Evolutionary conservation across 139 green algal species (phyloP).

Genomic region (Astrephomene gubernaculifera): DNA sequence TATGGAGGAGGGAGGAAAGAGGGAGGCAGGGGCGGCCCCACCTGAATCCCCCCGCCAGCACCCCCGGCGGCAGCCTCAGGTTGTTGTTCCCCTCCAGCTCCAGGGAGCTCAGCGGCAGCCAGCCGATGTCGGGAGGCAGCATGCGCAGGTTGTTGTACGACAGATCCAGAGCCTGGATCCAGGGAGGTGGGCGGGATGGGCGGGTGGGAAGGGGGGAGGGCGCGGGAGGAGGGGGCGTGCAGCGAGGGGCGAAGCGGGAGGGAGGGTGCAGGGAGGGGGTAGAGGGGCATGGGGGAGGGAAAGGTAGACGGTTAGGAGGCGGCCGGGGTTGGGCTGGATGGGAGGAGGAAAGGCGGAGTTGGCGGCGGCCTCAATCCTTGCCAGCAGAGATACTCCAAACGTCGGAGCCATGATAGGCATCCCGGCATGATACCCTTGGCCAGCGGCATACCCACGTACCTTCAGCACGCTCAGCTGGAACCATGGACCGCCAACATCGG

Average conservation of each 20-base stretch:
- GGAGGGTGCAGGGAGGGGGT: background rate
- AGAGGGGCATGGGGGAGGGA: background rate
- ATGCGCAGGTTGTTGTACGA: slow-evolving; percentile 24
- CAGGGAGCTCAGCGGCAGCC: slow-evolving; percentile 52
- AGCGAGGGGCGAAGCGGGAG: background rate
- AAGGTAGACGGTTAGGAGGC: background rate
- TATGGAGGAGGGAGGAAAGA: too few relatives aligned
- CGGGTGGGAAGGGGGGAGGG: background rate
- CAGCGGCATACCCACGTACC: too few relatives aligned
- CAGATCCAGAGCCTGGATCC: slow-evolving; percentile 43
- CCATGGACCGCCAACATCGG: background rate
- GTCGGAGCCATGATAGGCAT: too few relatives aligned
- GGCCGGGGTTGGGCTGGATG: too few relatives aligned
- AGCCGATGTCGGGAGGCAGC: slow-evolving; percentile 54
- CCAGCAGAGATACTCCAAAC: too few relatives aligned
- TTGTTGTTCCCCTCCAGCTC: slow-evolving; percentile 41
- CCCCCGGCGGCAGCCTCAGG: slow-evolving; percentile 45
- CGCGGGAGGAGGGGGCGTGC: background rate
- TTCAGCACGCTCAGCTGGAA: slow-evolving; percentile 16
- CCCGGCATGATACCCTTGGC: too few relatives aligned
- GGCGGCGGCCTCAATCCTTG: too few relatives aligned
- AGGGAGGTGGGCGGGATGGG: background rate
- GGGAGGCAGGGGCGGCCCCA: background rate
- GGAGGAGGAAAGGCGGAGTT: too few relatives aligned
- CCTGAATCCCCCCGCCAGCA: slow-evolving; percentile 52